Base-by-base conservation (phyloP, 345 rosid genomes). In the Acer saccharum region DNA sequence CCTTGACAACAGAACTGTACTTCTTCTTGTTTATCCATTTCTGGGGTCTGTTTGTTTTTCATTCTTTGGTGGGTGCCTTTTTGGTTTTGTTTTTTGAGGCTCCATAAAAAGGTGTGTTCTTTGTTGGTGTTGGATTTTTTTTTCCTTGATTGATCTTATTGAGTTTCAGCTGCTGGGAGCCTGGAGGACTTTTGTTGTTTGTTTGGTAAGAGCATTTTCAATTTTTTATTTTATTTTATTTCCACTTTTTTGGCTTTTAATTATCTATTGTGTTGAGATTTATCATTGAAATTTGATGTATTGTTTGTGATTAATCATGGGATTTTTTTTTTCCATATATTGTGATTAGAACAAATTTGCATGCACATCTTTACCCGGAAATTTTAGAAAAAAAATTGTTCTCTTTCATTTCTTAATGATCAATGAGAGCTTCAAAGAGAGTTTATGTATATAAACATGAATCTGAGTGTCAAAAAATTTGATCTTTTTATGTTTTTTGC, bases 41-140 rank as follows among this genome's bases (percentile, higher is more conserved):
- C 39, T 35, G 6, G 39, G 39, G 39, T 35, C 43, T 44, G 76
- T 21, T 74, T 74, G 63, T 43, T 13, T 73, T 74, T 74, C 55
- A 2, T 50, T 52, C 20, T 23, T 44, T 9, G 60, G 32, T 21
- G 67, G 54, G 10, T 41, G n/a, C 23, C 44, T 46, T 2, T 62
- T 21, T 71, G 46, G 8, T 55, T 6, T 21, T 71, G 63, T 16
- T 55, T 12, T 12, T 73, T 27, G 27, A 27, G 11, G 60, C 17
- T 7, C 13, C 16, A 48, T 69, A 48, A 48, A 43, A 29, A 14
- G 41, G 14, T 29, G 68, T 23, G 18, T 9, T 62, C 41, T 62
- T 62, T 16, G 58, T 39, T 52, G 55, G 52, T 78, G 52, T 78
- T 75, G 69, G 60, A 44, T 52, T 17, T 54, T 54, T 54, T 16